phyloP scores from a whole-genome alignment of 1,139 yeast genomes.

The Zygoascus hellenicus region DNA sequence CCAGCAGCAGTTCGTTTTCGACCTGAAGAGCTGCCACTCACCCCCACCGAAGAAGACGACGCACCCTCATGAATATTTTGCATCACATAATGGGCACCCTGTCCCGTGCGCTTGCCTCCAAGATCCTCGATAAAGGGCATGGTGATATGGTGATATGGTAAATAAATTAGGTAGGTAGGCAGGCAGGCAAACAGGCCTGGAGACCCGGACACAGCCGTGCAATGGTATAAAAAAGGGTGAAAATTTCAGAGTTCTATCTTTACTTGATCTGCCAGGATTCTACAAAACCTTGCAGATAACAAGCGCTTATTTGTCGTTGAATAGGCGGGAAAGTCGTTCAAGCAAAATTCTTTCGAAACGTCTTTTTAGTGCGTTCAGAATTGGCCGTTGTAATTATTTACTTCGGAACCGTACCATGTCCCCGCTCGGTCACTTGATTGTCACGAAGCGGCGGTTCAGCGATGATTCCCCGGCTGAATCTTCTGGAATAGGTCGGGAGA shows the following conservation, averaged over 20 bases:
- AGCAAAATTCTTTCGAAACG: no score
- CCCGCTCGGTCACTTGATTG: background rate
- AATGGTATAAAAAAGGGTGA: background rate
- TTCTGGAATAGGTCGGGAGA: no score
- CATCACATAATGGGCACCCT: background rate
- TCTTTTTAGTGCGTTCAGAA: no score
- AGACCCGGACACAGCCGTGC: background rate
- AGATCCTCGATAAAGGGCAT: conserved; percentile 14
- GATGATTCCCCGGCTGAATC: background rate
- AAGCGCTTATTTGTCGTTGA: no score
- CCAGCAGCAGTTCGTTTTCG: conserved; percentile 10
- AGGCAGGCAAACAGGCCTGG: background rate
- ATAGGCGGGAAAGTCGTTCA: no score
- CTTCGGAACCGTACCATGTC: background rate
- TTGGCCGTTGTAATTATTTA: no score
- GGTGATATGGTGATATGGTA: background rate
- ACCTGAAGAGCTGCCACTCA: background rate
- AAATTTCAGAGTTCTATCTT: background rate
- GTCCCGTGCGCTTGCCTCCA: conserved; percentile 2
- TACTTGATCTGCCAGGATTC: no score
- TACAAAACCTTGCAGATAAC: no score
- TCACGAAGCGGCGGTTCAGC: conserved; percentile 5
- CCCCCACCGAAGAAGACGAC: background rate
- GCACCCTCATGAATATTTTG: background rate
- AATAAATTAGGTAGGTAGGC: background rate